Base-by-base conservation (phyloP, 176 grass and related monocot genomes). In the Alloteropsis semialata region DNA sequence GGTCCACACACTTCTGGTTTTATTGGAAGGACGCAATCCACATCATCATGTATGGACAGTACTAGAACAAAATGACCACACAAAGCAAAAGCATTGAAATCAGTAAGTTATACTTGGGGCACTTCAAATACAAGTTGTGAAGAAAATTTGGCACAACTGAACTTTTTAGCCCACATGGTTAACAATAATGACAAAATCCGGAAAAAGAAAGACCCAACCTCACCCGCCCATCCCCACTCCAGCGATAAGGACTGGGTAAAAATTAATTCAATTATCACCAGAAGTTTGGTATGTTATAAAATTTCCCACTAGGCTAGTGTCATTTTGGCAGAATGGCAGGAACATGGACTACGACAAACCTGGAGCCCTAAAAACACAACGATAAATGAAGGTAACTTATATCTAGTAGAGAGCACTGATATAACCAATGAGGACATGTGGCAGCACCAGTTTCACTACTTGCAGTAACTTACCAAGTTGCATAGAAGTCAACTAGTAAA, bases 401-500 rank as follows among this genome's bases (percentile, higher is more conserved):
- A 61, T 58, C 37, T 46, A 53, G 12, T 43, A 43, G n/a, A 69
- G 21, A 64, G 34, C 1, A 64, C 9, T 25, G 19, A 78, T 21
- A 51, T 34, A 61, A 49, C 39, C 36, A 32, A 82, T 25, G 30
- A 53, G 19, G 56, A 61, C 59, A 68, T 59, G 16, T 80, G 34
- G 19, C n/a, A 72, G 7, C 9, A 74, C 2, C 1, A 60, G 18
- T 21, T 85, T 60, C 27, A 34, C 25, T 36, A 55, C 19, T 46
- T 56, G 4, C 5, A 38, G 36, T 48, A n/a, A 4, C 85, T 75
- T 90, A 99, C 93, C 96, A 99, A 80, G 93, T 99, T 61, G 96
- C 96, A 85, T 96, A 99, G 66, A 99, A 99, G 38, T 99, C 96
- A 28, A 99, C 93, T 5, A 99, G 64, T 34, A 99, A 42, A 77